Percentiles rank a stretch among this genome's conserved stretches.
Conservation (phyloP, 2,329 filamentous ascomycete genomes). For the Keithomyces neogunnii region DNA sequence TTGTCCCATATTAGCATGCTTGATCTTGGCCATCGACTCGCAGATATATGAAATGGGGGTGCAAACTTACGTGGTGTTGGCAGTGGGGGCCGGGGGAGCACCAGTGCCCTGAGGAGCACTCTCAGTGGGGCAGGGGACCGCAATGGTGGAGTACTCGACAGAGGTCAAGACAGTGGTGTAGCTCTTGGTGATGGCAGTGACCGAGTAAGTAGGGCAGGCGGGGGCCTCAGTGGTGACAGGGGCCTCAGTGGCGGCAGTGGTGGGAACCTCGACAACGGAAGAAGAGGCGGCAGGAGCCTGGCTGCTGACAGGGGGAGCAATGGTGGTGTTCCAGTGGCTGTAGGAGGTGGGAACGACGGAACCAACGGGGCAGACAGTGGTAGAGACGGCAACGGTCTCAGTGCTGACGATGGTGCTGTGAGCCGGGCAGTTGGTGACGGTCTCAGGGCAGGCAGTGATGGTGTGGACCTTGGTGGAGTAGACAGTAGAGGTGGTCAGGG, state of each 20-base stretch:
- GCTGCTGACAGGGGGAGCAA: not conserved
- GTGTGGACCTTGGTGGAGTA: constrained; percentile 52
- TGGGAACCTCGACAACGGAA: constrained; percentile 3
- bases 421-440: constrained; percentile 54
- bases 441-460: constrained; percentile 51
- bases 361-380: constrained; percentile 31
- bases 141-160: constrained; percentile 43
- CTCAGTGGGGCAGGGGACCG: constrained; percentile 32
- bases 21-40: not conserved
- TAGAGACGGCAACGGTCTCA: constrained; percentile 28
- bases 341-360: constrained; percentile 12
- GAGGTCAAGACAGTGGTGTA: constrained; percentile 48
- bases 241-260: not conserved
- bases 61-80: constrained; percentile 19
- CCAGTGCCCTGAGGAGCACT: constrained; percentile 21
- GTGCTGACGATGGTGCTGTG: constrained; percentile 27
- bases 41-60: not conserved
- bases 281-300: constrained; percentile 11
- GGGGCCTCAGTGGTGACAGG: constrained; percentile 7
- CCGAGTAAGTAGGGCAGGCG: constrained; percentile 28
- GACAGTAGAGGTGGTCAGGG: constrained; percentile 44
- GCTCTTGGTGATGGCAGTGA: constrained; percentile 46
- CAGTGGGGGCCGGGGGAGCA: constrained; percentile 32
- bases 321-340: constrained; percentile 13
- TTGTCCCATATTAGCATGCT: not conserved